Base-by-base conservation (phyloP, 768 basidiomycete species). In the Lactarius vividus region DNA sequence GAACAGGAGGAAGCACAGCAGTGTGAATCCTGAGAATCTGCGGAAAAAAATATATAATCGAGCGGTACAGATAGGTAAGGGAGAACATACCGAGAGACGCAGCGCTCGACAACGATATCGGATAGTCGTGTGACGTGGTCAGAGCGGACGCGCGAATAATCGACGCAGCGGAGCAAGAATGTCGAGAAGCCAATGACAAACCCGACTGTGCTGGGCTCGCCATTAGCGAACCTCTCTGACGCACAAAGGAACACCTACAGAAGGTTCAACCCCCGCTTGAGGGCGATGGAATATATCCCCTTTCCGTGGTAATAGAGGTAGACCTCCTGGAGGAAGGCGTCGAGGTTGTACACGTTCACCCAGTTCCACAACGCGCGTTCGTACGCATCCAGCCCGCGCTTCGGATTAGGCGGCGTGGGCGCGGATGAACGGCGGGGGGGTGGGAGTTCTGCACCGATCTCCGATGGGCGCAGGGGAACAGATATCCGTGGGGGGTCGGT, bases 101-200 rank as follows among this genome's bases (percentile, higher is more conserved):
- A 99, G 61, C 81, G 88, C 23, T 83, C 81, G 18, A 99, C 87
- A 33, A 98, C 80, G 20, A 94, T 88, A 60, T 97, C 89, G 2
- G 88, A 85, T 49, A 99, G 82, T 68, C 81, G 84, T 28, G 84
- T 87, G 49, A 84, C 80, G 31, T 84, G 82, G 64, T 89, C 87
- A 23, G 83, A 84, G 63, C 84, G 84, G 65, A 98, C 84, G 44
- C 83, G 83, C 40, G 89, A 86, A 75, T 97, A 98, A 75, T 99
- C 95, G 68, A 99, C 84, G 76, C 97, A 99, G 16, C 95, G 92
- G 7, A 96, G 77, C 15, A 99, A 81, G 75, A 99, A 99, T 10
- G 96, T 96, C 15, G 97, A 96, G 77, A 99, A 99, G n/a, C 84
- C 85, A 71, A 98, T 98, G 59, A 98, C 96, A 77, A 98, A 99